Percentiles rank a stretch among this genome's conserved stretches.
Evolutionary conservation across 2,329 filamentous ascomycete genomes (phyloP).

Genomic region (Monosporascus sp.): DNA sequence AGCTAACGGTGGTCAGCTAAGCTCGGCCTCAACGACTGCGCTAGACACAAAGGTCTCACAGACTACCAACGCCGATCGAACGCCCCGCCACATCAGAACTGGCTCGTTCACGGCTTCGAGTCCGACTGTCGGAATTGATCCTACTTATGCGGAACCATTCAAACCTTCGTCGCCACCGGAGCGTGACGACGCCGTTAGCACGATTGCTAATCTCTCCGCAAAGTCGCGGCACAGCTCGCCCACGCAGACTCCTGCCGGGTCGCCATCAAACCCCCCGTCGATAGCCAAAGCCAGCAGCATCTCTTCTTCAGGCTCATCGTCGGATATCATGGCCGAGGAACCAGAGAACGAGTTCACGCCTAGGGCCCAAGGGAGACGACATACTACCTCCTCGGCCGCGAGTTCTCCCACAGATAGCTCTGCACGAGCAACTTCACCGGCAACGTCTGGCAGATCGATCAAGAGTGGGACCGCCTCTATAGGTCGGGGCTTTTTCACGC

Average conservation of each 20-base stretch:
- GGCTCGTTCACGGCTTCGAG: constrained; percentile 59
- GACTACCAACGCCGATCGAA: constrained; percentile 30
- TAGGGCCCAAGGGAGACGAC: constrained; percentile 18
- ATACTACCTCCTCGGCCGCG: constrained; percentile 24
- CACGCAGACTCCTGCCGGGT: constrained; percentile 17
- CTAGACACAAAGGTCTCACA: constrained; percentile 41
- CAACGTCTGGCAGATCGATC: constrained; percentile 20
- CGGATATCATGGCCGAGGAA: constrained; percentile 15
- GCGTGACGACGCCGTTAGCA: constrained; percentile 53
- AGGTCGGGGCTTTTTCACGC: constrained; percentile 20
- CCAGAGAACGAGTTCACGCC: constrained; percentile 15
- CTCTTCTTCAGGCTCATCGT: constrained; percentile 17
- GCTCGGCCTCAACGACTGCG: constrained; percentile 41
- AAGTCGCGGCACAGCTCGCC: constrained; percentile 40
- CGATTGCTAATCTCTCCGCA: constrained; percentile 48
- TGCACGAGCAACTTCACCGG: constrained; percentile 13
- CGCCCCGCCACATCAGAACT: constrained; percentile 53
- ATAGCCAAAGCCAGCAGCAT: constrained; percentile 7
- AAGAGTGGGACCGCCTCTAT: constrained; percentile 24
- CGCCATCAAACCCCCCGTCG: constrained; percentile 19
- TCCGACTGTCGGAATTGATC: constrained; percentile 63
- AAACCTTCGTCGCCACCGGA: constrained; percentile 52
- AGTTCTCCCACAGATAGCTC: constrained; percentile 16
- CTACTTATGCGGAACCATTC: constrained; percentile 60
- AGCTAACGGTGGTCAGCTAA: constrained; percentile 21